phyloP scores from a whole-genome alignment of 2,329 filamentous ascomycete species.

The Juglanconis sp. region DNA sequence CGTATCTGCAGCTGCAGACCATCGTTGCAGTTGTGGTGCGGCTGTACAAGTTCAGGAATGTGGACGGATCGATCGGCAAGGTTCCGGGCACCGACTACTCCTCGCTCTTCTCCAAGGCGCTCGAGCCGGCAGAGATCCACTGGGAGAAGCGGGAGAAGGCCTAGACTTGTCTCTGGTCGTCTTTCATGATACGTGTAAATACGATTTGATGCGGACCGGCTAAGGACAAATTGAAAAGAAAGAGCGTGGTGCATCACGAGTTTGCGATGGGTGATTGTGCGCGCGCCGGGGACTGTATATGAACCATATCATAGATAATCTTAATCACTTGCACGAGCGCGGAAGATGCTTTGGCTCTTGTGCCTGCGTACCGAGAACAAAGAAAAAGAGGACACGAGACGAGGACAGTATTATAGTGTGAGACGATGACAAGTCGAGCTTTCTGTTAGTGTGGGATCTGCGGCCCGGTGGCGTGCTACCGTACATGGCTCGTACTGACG shows the following conservation, averaged over 20 bases:
- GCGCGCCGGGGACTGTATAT: not conserved
- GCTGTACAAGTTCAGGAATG: conserved; percentile 74
- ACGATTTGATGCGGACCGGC: conserved; percentile 1
- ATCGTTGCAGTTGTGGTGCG: conserved; percentile 76
- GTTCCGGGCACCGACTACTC: conserved; percentile 68
- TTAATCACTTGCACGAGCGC: conserved; percentile 4
- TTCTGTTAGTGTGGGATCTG: conserved; percentile 9
- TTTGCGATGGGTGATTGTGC: not conserved
- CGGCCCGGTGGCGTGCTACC: not conserved
- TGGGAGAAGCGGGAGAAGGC: conserved; percentile 67
- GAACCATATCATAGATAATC: conserved; percentile 4
- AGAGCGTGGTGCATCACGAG: not conserved
- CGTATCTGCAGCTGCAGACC: conserved; percentile 85
- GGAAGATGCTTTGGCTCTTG: not conserved
- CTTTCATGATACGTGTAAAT: conserved; percentile 12
- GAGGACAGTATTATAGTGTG: too few relatives aligned
- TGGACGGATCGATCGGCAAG: conserved; percentile 61
- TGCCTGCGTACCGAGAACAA: not conserved
- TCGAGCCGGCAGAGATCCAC: conserved; percentile 67
- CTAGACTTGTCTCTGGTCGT: conserved; percentile 6
- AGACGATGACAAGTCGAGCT: not conserved
- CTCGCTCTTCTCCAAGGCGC: conserved; percentile 70
- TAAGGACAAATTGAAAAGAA: not conserved
- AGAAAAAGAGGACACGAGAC: not conserved
- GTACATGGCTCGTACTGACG: conserved; percentile 4